Base-by-base conservation (phyloP, 495 filamentous ascomycete species). In the Emericellopsis terricola region DNA sequence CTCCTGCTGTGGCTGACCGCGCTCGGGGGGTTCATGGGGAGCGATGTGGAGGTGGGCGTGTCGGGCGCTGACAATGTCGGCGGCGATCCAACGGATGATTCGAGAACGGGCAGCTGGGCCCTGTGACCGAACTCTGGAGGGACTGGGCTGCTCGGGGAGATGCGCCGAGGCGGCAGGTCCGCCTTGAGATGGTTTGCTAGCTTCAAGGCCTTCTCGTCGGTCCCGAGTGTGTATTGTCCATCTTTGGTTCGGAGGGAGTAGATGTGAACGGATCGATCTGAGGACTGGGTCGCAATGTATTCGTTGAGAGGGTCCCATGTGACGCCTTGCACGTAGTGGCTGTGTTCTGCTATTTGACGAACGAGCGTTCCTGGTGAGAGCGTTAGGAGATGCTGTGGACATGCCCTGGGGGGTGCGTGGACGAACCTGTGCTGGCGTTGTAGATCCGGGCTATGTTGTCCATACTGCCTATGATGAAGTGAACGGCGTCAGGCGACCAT, bases 271-370 rank as follows among this genome's bases (percentile, higher is more conserved):
- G 89, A 93, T 46, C 89, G 76, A 56, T 99, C 89, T 1, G 89
- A 99, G 2, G 89, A 96, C 51, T 99, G 89, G 15, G 89, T 99
- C 15, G 91, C 89, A 29, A 99, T 81, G 52, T 81, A 99, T 60
- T 99, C 89, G 53, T 99, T 99, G 19, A 93, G 58, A 21, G 89
- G 89, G 56, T 99, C 89, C 89, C 89, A 99, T 2, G 91, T 85
- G 13, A 99, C 89, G 23, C 89, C 89, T 59, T 99, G 89, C 14
- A 99, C 89, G 47, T 94, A 99, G 53, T 99, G 89, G 46, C 87
- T 94, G 58, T 99, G 89, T 50, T 99, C 89, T 28, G 89, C 91
- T 41, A 99, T 99, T 50, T 94, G 87, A 35, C 89, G 76, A 37
- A 99, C 78, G 46, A 86, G 75, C 60, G 78, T 73, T 19, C 89